A percentile compares a stretch with the other conserved stretches of the same genome.
Evolutionary conservation across 495 filamentous ascomycete genomes (phyloP).

Genomic region (Terfezia boudieri): DNA sequence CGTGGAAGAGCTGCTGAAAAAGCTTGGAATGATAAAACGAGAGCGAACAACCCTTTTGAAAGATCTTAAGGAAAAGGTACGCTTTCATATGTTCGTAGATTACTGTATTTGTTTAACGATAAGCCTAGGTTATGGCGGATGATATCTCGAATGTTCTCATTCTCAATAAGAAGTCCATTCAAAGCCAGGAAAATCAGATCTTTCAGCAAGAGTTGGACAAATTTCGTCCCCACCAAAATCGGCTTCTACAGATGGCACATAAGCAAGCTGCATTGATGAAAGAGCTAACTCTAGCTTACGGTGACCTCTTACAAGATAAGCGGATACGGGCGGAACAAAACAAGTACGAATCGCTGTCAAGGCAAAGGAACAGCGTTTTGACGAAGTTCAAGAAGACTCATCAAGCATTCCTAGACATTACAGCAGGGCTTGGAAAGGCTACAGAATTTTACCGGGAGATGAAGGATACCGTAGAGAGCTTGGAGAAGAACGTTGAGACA

Average conservation of each 20-base stretch:
- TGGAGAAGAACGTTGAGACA: constrained; percentile 90
- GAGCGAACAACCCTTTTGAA: constrained; percentile 81
- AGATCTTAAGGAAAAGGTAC: constrained; percentile 89
- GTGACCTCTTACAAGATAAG: constrained; percentile 77
- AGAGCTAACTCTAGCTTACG: constrained; percentile 74
- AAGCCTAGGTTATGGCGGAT: constrained; percentile 60
- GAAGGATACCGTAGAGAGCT: constrained; percentile 77
- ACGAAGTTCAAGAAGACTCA: constrained; percentile 77
- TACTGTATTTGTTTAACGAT: background rate
- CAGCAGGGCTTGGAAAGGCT: constrained; percentile 61
- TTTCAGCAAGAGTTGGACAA: constrained; percentile 93
- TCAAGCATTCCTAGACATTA: constrained; percentile 79
- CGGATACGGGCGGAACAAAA: constrained; percentile 80
- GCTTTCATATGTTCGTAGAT: constrained; percentile 3
- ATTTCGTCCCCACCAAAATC: constrained; percentile 78
- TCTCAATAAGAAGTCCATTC: constrained; percentile 84
- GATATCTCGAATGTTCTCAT: constrained; percentile 95
- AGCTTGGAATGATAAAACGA: constrained; percentile 71
- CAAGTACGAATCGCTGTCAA: constrained; percentile 73
- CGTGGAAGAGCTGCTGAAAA: constrained; percentile 82
- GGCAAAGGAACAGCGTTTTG: constrained; percentile 61
- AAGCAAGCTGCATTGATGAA: constrained; percentile 89
- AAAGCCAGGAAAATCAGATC: constrained; percentile 67
- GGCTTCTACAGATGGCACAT: constrained; percentile 75
- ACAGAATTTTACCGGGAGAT: constrained; percentile 89